A percentile compares a stretch with the other conserved stretches of the same genome.
These are phyloP conservation scores for Abelmoschus esculentus DNA, from an alignment of 345 rosid genomes.

Conservation along the genomic window DNA sequence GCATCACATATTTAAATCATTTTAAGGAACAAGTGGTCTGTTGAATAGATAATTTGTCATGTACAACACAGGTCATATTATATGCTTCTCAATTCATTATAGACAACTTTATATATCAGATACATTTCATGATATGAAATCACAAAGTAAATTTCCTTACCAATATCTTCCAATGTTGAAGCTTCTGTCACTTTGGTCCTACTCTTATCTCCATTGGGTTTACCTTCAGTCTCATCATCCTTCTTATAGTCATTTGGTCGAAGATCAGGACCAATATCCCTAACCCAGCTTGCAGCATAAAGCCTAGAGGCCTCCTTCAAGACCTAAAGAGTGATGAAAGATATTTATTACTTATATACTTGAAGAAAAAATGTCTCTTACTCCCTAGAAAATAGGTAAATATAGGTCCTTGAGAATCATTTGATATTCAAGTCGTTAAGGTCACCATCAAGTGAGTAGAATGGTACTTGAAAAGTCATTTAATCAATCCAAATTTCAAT, in stretches of 20 bases:
- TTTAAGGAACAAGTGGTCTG: not conserved
- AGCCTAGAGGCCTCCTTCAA: constrained; percentile 88
- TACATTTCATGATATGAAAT: not conserved
- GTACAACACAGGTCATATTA: not conserved
- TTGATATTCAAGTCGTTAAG: not conserved
- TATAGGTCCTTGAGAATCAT: not conserved
- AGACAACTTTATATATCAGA: not conserved
- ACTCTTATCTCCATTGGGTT: constrained; percentile 14
- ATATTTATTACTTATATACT: not conserved
- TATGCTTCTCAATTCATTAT: not conserved
- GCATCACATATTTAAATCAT: not conserved
- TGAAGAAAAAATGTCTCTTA: not conserved
- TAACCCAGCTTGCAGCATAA: constrained; percentile 84
- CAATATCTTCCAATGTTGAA: constrained; percentile 80
- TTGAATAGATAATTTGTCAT: not conserved
- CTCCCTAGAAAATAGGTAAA: not conserved
- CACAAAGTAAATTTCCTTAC: constrained; percentile 29
- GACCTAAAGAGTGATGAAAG: constrained; percentile 31
- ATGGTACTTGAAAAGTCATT: not conserved
- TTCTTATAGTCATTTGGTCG: constrained; percentile 76
- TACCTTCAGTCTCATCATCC: constrained; percentile 39
- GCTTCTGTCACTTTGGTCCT: constrained; percentile 42
- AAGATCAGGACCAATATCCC: constrained; percentile 94
- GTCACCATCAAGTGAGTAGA: too few relatives aligned
- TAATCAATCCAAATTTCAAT: not conserved